phyloP scores from a whole-genome alignment of 257 asterid genomes.

The Lycium ferocissimum region DNA sequence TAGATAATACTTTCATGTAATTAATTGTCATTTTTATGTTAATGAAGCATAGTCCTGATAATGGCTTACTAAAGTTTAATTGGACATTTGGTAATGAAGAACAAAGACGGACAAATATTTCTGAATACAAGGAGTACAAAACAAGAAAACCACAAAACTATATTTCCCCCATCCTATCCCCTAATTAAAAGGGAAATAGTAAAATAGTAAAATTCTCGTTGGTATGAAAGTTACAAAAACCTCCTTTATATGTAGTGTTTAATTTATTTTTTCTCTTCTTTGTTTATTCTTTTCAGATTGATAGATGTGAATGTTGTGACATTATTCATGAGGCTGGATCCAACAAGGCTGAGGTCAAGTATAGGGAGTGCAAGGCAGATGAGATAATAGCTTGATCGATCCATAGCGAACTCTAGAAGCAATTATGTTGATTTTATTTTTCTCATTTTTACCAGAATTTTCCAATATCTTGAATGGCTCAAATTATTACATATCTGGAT shows the following conservation, averaged over 20 bases:
- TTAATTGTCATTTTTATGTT: too few relatives aligned
- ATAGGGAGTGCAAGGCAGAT: conserved; percentile 41
- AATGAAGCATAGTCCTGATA: too few relatives aligned
- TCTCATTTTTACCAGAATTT: not conserved
- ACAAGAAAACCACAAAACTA: not conserved
- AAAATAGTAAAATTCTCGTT: not conserved
- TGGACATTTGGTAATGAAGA: too few relatives aligned
- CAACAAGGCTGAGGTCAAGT: conserved; percentile 24
- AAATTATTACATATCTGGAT: not conserved
- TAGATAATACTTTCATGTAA: not conserved
- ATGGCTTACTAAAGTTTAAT: too few relatives aligned
- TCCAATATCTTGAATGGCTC: not conserved
- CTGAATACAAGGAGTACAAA: not conserved
- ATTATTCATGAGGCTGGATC: conserved; percentile 21
- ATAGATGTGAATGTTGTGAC: conserved; percentile 51
- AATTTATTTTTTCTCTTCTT: not conserved
- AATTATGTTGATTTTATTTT: not conserved
- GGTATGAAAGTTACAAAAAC: not conserved
- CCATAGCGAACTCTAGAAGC: not conserved
- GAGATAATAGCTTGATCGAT: conserved; percentile 41
- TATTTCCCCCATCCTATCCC: not conserved
- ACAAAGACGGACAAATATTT: not conserved
- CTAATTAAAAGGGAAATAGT: not conserved
- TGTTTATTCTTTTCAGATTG: conserved; percentile 28
- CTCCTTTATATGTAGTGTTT: not conserved